Base-by-base conservation (phyloP, 2,329 filamentous ascomycete species). In the Remersonia thermophila region DNA sequence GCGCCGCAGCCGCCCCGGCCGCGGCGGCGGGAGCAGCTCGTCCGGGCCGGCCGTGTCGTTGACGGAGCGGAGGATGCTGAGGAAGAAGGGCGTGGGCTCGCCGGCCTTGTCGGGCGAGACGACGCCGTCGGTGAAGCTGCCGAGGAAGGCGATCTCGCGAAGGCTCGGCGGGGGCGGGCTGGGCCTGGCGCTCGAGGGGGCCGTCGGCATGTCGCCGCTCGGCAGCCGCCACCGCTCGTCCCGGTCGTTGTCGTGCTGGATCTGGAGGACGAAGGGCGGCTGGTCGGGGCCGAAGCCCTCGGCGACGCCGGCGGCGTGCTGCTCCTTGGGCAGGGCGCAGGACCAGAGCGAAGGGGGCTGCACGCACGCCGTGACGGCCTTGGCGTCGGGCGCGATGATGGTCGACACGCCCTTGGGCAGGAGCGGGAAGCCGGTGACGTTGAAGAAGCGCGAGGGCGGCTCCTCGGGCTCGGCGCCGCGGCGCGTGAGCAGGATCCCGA, bases 71-170 rank as follows among this genome's bases (percentile, higher is more conserved):
- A 86, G 60, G 37, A 93, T 67, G 18, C 77, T 84, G 46, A 94
- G 81, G 55, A 80, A 93, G 57, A 95, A 93, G 0, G 89, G 87
- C 0, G 89, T 93, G 7, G 78, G 71, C 59, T 94, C 87, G 45
- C 87, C 87, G 1, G 78, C 77, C 55, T 89, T 94, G 3, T 77
- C 60, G 29, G 70, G 50, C 0, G 69, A 67, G 10, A 69, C 64
- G 42, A 83, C 75, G 0, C 71, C 69, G 50, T 96, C 89, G 0
- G 86, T 93, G 0, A 83, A 87, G 52, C 86, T 83, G 4, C 87
- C 86, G 7, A 95, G 58, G 51, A 95, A 94, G 43, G 63, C 70
- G 57, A 84, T 80, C 41, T 96, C 87, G 27, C 73, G 62, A 17
- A 73, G 63, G n/a, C 59, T 61, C 0, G 80, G 78, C 3, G 77